Base-by-base conservation (phyloP, 805 yeast species). In the Yarrowia sp. region DNA sequence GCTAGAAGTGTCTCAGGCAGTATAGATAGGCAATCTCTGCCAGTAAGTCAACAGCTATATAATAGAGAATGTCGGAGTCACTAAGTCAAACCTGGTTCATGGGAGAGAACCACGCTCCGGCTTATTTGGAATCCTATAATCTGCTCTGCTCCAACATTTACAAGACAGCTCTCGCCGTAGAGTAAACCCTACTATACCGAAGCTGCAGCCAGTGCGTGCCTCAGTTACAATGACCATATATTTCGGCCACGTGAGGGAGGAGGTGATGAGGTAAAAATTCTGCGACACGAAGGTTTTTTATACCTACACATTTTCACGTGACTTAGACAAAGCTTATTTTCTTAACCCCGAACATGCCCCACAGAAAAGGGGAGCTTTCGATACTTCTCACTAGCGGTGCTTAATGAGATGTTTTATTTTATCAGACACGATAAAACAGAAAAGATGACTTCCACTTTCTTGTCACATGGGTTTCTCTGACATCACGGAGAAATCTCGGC, bases 21-120 rank as follows among this genome's bases (percentile, higher is more conserved):
- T 26, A 5, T 1, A 26, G 32, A 26, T 26, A n/a, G 4, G 32
- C 4, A 26, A 26, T 26, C 32, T 26, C 32, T 26, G 32, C 32
- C 32, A 26, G 32, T 26, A 26, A 5, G 2, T 26, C 32, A 3
- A 26, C 32, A 26, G 7, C 32, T 26, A 26, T 26, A 26, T 26
- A 5, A 26, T 26, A 26, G 32, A 26, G 32, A 22, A 71, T 73
- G 76, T 74, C 35, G 67, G 67, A 73, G 71, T 65, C 75, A 56
- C 75, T 73, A 73, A 66, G 75, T 73, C 75, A 73, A 73, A 72
- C 76, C 69, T 65, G 68, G 71, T 67, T 72, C 70, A 73, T 59
- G 45, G 26, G 42, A 5, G 38, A 32, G 53, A 50, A 72, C 71
- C 53, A 67, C 75, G 75, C 75, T 73, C 75, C 75, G 75, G 75